These are phyloP conservation scores for Carex pumila DNA, from an alignment of 176 grass and related monocot species.

Conservation along the genomic window DNA sequence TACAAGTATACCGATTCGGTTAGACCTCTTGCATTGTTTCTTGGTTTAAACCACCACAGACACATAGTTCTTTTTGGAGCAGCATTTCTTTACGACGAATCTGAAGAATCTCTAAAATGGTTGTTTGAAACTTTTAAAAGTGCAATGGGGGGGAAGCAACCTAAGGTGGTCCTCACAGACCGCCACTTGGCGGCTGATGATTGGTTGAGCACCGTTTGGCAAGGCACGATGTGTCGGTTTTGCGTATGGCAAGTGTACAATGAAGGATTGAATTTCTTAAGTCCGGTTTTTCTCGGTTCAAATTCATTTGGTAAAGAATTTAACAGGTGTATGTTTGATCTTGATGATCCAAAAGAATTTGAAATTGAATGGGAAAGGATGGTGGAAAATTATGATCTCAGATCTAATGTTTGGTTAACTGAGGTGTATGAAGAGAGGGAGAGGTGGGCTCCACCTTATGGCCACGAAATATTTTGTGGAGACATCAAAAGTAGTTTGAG, in stretches of 20 bases:
- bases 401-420: constrained; percentile 28
- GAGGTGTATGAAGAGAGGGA: constrained; percentile 34
- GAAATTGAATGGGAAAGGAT: constrained; percentile 29
- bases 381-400: constrained; percentile 37
- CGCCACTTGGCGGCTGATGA: constrained; percentile 17
- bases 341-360: constrained; percentile 35
- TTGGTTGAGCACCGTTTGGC: constrained; percentile 23
- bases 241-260: constrained; percentile 41
- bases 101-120: constrained; percentile 39
- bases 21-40: constrained; percentile 29
- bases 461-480: constrained; percentile 27
- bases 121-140: constrained; percentile 35
- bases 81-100: constrained; percentile 36
- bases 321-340: constrained; percentile 27
- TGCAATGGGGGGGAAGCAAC: constrained; percentile 29
- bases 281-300: constrained; percentile 39
- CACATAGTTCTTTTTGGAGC: constrained; percentile 37
- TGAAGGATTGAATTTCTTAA: constrained; percentile 31
- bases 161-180: constrained; percentile 30
- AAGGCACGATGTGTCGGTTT: constrained; percentile 4
- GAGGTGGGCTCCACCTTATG: constrained; percentile 31
- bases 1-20: constrained; percentile 27
- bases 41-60: constrained; percentile 43
- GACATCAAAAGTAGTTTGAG: constrained; percentile 29
- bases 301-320: constrained; percentile 33